These are phyloP conservation scores for Aspergillus incahuasiensis DNA, from an alignment of 495 filamentous ascomycete species.

Conservation along the genomic window DNA sequence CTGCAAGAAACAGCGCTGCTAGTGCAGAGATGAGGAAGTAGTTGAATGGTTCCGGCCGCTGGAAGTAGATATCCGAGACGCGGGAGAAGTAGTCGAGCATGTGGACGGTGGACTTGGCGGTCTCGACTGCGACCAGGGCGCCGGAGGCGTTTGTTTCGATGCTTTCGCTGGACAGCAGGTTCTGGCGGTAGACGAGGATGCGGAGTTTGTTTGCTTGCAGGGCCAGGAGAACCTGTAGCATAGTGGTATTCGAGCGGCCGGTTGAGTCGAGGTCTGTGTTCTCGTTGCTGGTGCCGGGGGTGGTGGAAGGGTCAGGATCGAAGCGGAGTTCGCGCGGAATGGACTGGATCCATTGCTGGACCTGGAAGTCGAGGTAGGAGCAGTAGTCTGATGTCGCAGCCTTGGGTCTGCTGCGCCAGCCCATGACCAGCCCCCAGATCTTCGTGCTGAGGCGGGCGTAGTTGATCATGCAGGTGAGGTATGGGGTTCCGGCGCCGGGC, in stretches of 20 bases:
- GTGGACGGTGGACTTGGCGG: conserved; percentile 72
- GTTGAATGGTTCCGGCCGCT: conserved; percentile 75
- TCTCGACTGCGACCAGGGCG: conserved; percentile 63
- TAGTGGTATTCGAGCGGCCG: conserved; percentile 28
- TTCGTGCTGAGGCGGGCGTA: conserved; percentile 69
- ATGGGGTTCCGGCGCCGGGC: conserved; percentile 44
- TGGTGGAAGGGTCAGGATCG: conserved; percentile 46
- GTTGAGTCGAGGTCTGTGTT: not conserved
- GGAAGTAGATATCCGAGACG: conserved; percentile 68
- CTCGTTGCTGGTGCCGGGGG: not conserved
- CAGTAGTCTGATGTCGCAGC: conserved; percentile 57
- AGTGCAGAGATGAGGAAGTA: conserved; percentile 78
- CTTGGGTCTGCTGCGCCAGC: conserved; percentile 40
- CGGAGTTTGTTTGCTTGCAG: conserved; percentile 76
- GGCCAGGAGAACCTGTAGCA: conserved; percentile 50
- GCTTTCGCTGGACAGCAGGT: conserved; percentile 64
- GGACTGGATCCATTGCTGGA: conserved; percentile 69
- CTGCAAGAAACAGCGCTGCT: conserved; percentile 73
- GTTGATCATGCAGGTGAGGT: conserved; percentile 52
- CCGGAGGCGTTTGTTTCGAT: conserved; percentile 62
- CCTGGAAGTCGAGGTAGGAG: conserved; percentile 65
- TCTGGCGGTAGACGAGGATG: conserved; percentile 73
- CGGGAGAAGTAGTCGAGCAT: conserved; percentile 67
- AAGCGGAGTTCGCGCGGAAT: conserved; percentile 53
- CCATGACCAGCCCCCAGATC: conserved; percentile 62